Evolutionary conservation across 2,329 filamentous ascomycete species (phyloP), one percentile per base, ranked within the genome.

Genomic region (Aspergillus udagawae): DNA sequence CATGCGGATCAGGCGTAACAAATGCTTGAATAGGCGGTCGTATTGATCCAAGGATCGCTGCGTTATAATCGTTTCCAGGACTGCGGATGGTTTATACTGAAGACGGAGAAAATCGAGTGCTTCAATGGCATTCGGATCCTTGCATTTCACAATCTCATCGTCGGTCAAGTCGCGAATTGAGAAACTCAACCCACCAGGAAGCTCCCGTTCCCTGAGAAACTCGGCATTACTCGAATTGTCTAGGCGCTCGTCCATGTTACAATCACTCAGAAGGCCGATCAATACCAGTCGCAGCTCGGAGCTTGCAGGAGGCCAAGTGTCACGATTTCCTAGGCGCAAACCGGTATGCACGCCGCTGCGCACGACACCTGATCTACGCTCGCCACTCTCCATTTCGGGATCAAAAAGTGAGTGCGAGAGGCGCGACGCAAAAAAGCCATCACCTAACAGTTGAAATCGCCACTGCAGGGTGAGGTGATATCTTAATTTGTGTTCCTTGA

Each of bases 41-140:
- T 97, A 97, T 64, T 91, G 91, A 54, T 86, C 78, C 10, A 97
- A 76, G 1, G 88, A 82, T 0, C 80, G 72, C 0, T 85, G 80
- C 0, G 91, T 92, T 45, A 99, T 86, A 60, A 97, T 82, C 0
- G 86, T 80, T 44, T 86, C 81, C 0, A 97, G 78, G 1, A 90
- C 85, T 0, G 83, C 73, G 0, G 92, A 88, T 0, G 92, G 82
- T 44, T 88, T 89, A 74, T 97, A 97, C 49, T 92, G 89, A 7
- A 99, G 78, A 1, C 91, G 86, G 17, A 99, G 79, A 67, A 99
- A 97, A 73, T 97, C 94, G n/a, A 97, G 80, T 0, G 94, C 94
- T 69, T 93, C 87, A 20, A 97, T 82, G 0, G 88, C 89, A 68
- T 90, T 83, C 0, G 91, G 87, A 65, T 97, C 85, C 80, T 95